Percentiles rank a stretch among this genome's conserved stretches.
These are phyloP conservation scores for Vaccinium corymbosum DNA, from an alignment of 148 eudicot genomes.

Conservation along the genomic window DNA sequence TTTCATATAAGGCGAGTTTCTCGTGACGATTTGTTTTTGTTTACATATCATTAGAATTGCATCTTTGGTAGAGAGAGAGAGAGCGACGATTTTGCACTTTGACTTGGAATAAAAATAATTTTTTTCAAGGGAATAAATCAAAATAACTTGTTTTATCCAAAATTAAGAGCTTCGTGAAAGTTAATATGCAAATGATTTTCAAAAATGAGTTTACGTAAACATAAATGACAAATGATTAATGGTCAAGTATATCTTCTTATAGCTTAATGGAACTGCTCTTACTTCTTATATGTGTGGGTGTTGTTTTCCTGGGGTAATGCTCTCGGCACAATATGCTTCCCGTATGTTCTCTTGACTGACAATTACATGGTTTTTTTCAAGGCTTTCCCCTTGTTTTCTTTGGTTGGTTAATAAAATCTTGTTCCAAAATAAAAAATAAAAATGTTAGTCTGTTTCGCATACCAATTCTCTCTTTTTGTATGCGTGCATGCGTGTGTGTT, in stretches of 20 bases:
- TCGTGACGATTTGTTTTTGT: not conserved
- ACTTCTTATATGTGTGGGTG: not conserved
- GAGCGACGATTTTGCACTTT: not conserved
- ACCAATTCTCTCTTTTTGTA: not conserved
- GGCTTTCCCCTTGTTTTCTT: no score
- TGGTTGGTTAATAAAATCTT: no score
- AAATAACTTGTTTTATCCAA: not conserved
- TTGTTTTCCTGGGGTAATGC: not conserved
- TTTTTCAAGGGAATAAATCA: not conserved
- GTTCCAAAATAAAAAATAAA: no score
- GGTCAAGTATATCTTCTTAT: not conserved
- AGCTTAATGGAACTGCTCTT: not conserved
- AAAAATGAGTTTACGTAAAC: not conserved
- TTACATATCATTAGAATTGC: not conserved
- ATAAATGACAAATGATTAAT: not conserved
- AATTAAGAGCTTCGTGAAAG: not conserved
- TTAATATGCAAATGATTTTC: not conserved
- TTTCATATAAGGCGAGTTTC: constrained; percentile 8
- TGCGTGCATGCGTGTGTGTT: not conserved
- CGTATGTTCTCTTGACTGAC: not conserved
- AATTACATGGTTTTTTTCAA: not conserved
- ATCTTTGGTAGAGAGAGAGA: not conserved
- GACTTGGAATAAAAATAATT: not conserved
- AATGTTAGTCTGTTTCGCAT: not conserved
- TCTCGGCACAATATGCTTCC: not conserved